Percentiles rank a stretch among this genome's conserved stretches.
phyloP scores from a whole-genome alignment of 345 rosid genomes.

The Arabidopsis suecica region DNA sequence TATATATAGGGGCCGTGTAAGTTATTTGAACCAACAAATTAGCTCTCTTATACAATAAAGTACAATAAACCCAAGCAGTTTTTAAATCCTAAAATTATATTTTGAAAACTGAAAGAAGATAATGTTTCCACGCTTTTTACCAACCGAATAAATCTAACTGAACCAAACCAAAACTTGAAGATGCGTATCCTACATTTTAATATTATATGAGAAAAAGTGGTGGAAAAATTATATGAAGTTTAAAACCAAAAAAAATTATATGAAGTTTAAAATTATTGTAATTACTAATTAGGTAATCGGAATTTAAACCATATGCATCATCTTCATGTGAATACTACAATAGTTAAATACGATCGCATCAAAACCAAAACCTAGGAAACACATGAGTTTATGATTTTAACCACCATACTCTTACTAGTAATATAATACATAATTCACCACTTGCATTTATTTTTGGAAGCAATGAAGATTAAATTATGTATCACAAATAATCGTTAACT shows the following conservation, averaged over 20 bases:
- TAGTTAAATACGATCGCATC: not conserved
- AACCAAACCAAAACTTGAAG: not conserved
- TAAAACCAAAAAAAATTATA: not conserved
- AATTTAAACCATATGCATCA: not conserved
- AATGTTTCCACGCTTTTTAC: not conserved
- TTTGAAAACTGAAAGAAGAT: not conserved
- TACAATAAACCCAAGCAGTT: not conserved
- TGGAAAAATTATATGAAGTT: not conserved
- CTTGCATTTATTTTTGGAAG: not conserved
- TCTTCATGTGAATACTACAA: not conserved
- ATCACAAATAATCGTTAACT: not conserved
- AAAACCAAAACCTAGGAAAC: conserved; percentile 3
- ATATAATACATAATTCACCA: conserved; percentile 2
- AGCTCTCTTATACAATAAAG: not conserved
- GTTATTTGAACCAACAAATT: not conserved
- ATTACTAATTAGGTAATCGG: not conserved
- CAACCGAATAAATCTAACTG: not conserved
- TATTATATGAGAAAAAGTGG: not conserved
- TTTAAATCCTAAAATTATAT: not conserved
- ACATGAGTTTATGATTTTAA: conserved; percentile 3
- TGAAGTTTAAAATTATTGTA: not conserved
- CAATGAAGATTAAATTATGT: not conserved
- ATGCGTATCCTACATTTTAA: not conserved
- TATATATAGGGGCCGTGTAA: not conserved
- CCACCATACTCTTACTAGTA: not conserved